Evolutionary conservation across 345 rosid species (phyloP), one percentile per base, ranked within the genome.

Genomic region (Sisymbrium irio): DNA sequence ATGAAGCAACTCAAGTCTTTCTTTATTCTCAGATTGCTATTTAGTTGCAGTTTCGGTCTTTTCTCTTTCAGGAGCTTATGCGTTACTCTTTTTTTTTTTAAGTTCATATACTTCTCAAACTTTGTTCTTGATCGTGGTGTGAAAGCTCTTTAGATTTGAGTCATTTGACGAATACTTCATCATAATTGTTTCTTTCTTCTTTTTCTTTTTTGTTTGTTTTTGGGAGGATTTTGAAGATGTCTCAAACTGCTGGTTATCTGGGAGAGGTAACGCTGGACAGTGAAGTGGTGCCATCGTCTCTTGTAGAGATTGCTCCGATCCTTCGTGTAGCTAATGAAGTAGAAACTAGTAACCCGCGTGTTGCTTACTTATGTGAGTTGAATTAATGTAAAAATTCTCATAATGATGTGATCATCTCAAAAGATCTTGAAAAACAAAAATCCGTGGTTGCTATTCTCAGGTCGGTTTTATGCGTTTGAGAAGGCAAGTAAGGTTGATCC

Each of bases 391-490:
- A 8, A 8, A 13, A 20, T 0, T 3, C 7, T 9, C 19, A 2
- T 63, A 20, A 18, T 69, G 53, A 45, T 62, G 44, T 41, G 2
- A 27, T 40, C 36, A 22, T 28, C 47, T 19, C 36, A 30, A 3
- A 44, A 10, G 1, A 7, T 62, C 12, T 7, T 44, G 41, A 54
- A 59, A 3, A 33, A 14, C 13, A 27, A 8, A 28, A 36, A 7
- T 49, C 57, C 12, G n/a, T 40, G 60, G 67, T 20, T 62, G 61
- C 9, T 69, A 54, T 39, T 64, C 6, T 73, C 79, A 87, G 96
- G 96, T 68, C 90, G 92, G 30, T 89, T 85, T 78, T 85, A 89
- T 81, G 92, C 96, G 5, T 89, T 87, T 77, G 96, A 89, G 84
- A 89, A 87, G 74, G 96, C 96, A 25, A 87, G 74, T 11, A 72